These are phyloP conservation scores for Monilinia fructigena DNA, from an alignment of 2,329 filamentous ascomycete genomes.

Conservation along the genomic window DNA sequence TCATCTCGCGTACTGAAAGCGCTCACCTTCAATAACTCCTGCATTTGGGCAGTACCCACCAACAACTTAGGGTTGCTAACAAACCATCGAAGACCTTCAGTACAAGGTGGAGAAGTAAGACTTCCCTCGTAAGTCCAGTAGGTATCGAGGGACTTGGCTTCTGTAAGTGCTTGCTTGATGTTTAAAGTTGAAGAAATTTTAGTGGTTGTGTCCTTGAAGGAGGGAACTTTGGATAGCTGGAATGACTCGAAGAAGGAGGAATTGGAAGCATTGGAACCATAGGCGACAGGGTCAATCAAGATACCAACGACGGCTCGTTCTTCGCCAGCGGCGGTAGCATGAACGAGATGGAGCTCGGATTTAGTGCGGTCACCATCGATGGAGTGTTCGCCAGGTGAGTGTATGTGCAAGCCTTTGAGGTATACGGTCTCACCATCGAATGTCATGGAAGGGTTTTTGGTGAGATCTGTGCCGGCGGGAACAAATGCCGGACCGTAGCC, in stretches of 20 bases:
- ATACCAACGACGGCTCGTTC: conserved; percentile 49
- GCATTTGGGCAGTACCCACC: conserved; percentile 44
- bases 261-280: conserved; percentile 1
- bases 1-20: conserved; percentile 2
- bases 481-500: conserved; percentile 50
- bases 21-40: background rate
- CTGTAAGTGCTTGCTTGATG: conserved; percentile 38
- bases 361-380: conserved; percentile 46
- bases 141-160: conserved; percentile 44
- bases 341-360: conserved; percentile 51
- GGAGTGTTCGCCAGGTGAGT: conserved; percentile 51
- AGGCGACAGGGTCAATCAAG: conserved; percentile 44
- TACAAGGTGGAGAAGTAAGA: conserved; percentile 49
- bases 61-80: conserved; percentile 45
- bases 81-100: conserved; percentile 49
- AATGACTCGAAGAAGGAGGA: conserved; percentile 4
- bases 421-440: conserved; percentile 50
- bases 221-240: background rate
- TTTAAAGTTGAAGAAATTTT: background rate
- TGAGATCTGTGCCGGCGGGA: conserved; percentile 38
- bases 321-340: conserved; percentile 45
- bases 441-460: conserved; percentile 44
- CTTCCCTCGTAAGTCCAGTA: conserved; percentile 52
- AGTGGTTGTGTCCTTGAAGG: background rate
- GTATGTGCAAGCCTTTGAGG: conserved; percentile 52